Base-by-base conservation (phyloP, 2,329 filamentous ascomycete genomes). In the Kalmusia sp. region DNA sequence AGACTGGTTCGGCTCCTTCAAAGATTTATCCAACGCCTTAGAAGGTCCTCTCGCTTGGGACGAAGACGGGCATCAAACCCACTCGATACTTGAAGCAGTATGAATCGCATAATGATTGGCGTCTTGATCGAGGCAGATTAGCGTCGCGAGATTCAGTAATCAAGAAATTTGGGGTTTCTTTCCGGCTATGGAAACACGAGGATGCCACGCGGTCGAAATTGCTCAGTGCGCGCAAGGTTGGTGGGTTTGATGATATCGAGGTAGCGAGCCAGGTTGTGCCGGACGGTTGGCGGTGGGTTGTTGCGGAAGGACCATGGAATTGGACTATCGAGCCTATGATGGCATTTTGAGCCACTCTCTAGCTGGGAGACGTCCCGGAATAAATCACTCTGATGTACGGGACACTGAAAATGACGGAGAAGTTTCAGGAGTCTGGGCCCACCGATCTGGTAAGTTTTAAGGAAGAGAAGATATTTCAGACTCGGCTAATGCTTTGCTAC, bases 121-220 rank as follows among this genome's bases (percentile, higher is more conserved):
- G 44, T 4, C 39, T 60, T n/a, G 28, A 55, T 48, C 44, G 35
- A 22, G 19, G 17, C 6, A 49, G 31, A 6, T 19, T 58, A 24
- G 28, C 33, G 2, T 40, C 48, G 1, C 28, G 55, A 19, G 27
- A 52, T 4, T 33, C 39, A 6, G 57, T 57, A 5, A 52, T 52
- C 5, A 22, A 58, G 34, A 48, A 51, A n/a, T 55, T 57, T 47
- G 57, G 57, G 2, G 57, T 60, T 17, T 51, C 51, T 7, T 55
- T 60, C 40, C 39, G 54, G 7, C 39, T 60, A 3, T 60, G 54
- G 57, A 53, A 55, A 30, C 54, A 58, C 27, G 57, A 60, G 28
- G 31, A 46, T 21, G 35, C 43, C n/a, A 56, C 49, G 1, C 49
- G 41, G 1, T 30, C 33, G 24, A 41, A 37, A 8, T 28, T 57